Evolutionary conservation across 2,329 filamentous ascomycete genomes (phyloP).

Genomic region (Curvularia sp.): DNA sequence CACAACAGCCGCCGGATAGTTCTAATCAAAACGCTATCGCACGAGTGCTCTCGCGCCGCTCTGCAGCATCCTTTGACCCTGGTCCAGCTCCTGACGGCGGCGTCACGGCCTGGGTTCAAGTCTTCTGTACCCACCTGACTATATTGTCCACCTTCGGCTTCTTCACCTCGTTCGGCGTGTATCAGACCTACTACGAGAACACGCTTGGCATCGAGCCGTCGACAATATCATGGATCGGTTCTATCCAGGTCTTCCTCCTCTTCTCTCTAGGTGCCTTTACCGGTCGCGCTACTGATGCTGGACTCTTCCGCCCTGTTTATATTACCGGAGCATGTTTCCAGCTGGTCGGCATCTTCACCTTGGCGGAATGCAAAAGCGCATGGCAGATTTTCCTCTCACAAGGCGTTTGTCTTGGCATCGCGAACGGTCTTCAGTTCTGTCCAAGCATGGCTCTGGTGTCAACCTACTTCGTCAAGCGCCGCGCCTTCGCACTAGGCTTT

Average conservation of each 20-base stretch:
- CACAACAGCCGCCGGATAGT: conserved; percentile 1
- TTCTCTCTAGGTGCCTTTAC: conserved; percentile 42
- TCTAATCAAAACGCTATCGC: conserved; percentile 17
- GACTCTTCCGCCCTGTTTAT: conserved; percentile 39
- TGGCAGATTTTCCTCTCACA: conserved; percentile 55
- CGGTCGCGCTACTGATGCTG: conserved; percentile 42
- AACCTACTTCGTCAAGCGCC: conserved; percentile 42
- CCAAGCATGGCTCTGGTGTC: conserved; percentile 63
- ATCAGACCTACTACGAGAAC: conserved; percentile 61
- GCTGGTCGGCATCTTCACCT: conserved; percentile 42
- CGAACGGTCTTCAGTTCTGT: conserved; percentile 60
- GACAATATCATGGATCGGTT: conserved; percentile 46
- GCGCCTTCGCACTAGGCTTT: conserved; percentile 42
- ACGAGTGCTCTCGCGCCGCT: conserved; percentile 33
- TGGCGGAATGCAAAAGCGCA: conserved; percentile 36
- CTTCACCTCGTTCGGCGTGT: conserved; percentile 64
- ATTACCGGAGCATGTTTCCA: conserved; percentile 45
- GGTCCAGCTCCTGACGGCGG: conserved; percentile 57
- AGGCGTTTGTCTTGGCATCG: conserved; percentile 65
- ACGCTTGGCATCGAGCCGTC: conserved; percentile 48
- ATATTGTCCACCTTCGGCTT: conserved; percentile 66
- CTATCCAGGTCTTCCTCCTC: conserved; percentile 44
- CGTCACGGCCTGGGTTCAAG: conserved; percentile 62
- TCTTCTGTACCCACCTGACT: conserved; percentile 58
- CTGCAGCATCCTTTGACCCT: conserved; percentile 35